Base-by-base conservation (phyloP, 2,329 filamentous ascomycete species). In the Xylariales sp. region DNA sequence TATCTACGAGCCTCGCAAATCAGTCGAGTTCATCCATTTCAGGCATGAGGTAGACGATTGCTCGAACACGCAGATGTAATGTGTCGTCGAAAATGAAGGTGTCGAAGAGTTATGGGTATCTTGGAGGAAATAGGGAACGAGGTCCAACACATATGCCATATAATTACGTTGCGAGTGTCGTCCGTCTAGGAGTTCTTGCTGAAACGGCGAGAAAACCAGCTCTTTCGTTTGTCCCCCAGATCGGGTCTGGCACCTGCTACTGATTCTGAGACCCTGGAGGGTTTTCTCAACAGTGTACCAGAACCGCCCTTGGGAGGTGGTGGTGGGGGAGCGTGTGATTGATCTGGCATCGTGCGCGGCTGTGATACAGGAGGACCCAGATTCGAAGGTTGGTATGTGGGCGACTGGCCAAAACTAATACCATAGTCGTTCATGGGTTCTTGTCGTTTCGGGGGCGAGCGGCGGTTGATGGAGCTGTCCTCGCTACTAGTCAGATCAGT, bases 401-500 rank as follows among this genome's bases (percentile, higher is more conserved):
- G 53, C 21, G 63, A 51, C 44, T 72, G 70, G 34, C 59, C 67
- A 53, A 77, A 75, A 31, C 67, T 70, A 48, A 82, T 82, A 38
- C 84, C 84, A 53, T 87, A 87, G 48, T 74, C 76, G 40, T 85
- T 82, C 5, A 65, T 56, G 6, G 74, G 72, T 36, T 81, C 74
- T 43, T 60, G 58, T 19, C 71, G 75, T 53, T 71, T 67, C 4
- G 71, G 69, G 5, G 71, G 69, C 38, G 81, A 76, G 18, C 82
- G 70, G 47, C 88, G 82, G 58, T 95, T 88, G 52, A 94, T 79
- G 2, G 88, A 95, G 66, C 88, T 94, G 66, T 95, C 95, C 58
- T 95, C 86, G 58, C 89, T 95, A 66, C 86, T 93, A 42, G 76
- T 68, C 31, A 87, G 90, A 58, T 95, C 89, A 45, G 88, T 95